These are phyloP conservation scores for Rutstroemia sp. DNA, from an alignment of 2,329 filamentous ascomycete genomes.

Conservation along the genomic window DNA sequence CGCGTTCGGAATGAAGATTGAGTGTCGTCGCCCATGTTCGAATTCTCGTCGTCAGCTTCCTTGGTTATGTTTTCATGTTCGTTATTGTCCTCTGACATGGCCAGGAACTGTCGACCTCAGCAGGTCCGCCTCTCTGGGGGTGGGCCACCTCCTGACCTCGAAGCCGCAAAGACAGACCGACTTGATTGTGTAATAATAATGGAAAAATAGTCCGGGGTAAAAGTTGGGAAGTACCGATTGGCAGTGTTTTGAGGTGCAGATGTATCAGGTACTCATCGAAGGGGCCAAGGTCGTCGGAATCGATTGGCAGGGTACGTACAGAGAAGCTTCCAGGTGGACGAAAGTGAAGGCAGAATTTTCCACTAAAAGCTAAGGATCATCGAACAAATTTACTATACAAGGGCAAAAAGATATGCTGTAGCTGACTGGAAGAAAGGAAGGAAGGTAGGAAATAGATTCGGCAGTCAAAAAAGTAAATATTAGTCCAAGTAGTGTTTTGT, in stretches of 20 bases:
- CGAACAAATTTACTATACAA: not conserved
- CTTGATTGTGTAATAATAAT: no score
- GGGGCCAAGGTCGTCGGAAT: no score
- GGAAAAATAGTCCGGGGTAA: no score
- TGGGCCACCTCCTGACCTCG: not conserved
- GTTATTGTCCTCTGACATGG: not conserved
- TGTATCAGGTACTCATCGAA: no score
- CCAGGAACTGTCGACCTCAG: not conserved
- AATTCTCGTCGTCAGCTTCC: not conserved
- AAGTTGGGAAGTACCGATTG: no score
- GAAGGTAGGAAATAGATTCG: not conserved
- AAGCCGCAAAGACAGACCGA: not conserved
- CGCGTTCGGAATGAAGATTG: slow-evolving; percentile 1
- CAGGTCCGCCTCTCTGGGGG: not conserved
- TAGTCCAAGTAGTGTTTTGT: no score
- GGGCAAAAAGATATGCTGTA: not conserved
- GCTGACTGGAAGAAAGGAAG: not conserved
- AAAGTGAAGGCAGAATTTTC: not conserved
- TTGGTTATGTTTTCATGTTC: not conserved
- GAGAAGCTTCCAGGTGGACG: no score
- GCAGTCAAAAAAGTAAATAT: no score
- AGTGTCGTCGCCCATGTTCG: not conserved
- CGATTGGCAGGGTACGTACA: no score
- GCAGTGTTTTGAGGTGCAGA: no score
- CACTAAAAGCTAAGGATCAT: not conserved